A percentile compares a stretch with the other conserved stretches of the same genome.
These are phyloP conservation scores for Globisporangium middletonii DNA, from an alignment of 352 stramenopile genomes.

Conservation along the genomic window DNA sequence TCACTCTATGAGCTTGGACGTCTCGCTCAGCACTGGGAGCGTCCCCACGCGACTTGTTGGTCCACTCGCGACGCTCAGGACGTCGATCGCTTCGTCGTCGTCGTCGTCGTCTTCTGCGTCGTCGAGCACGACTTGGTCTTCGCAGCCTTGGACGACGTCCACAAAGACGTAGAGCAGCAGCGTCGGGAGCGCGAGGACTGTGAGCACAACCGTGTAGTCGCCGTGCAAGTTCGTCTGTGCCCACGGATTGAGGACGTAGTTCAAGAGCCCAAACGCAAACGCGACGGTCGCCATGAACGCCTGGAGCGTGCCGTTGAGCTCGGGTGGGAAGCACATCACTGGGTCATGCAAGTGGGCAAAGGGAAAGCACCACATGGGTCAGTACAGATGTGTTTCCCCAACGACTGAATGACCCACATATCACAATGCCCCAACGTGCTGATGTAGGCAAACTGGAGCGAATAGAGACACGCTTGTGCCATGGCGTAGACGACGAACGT, in stretches of 20 bases:
- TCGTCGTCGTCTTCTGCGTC: constrained; percentile 17
- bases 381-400: not conserved
- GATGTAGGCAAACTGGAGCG: constrained; percentile 83
- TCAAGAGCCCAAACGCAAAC: constrained; percentile 63
- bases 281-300: constrained; percentile 65
- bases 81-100: not conserved
- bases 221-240: constrained; percentile 62
- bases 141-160: constrained; percentile 45
- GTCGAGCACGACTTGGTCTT: constrained; percentile 49
- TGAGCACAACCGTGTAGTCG: constrained; percentile 54
- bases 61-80: not conserved
- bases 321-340: constrained; percentile 81
- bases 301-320: constrained; percentile 73
- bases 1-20: constrained; percentile 41
- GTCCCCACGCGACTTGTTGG: not conserved
- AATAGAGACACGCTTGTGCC: constrained; percentile 69
- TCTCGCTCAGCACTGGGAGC: constrained; percentile 17
- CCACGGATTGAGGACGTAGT: constrained; percentile 73
- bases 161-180: constrained; percentile 62
- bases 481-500: constrained; percentile 75
- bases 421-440: constrained; percentile 30
- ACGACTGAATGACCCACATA: not conserved
- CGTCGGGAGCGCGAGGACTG: constrained; percentile 47
- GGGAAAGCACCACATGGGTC: too few species aligned
- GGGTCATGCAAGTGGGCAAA: not conserved